Base-by-base conservation (phyloP, 129 eudicot species). In the Lonicera japonica region DNA sequence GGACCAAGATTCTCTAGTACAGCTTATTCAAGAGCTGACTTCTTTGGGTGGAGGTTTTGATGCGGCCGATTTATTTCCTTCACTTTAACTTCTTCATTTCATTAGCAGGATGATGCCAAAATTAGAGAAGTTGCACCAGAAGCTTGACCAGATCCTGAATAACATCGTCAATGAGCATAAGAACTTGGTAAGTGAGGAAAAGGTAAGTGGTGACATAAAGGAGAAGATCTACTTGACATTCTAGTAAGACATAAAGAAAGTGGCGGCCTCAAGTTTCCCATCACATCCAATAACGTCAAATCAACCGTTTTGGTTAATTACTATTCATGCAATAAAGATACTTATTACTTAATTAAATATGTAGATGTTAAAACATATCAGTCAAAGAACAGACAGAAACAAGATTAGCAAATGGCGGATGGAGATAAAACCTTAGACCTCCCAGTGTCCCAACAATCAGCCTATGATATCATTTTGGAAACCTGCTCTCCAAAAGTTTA, bases 1-100 rank as follows among this genome's bases (percentile, higher is more conserved):
- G 25, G 81, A 50, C 13, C 54, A 53, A 19, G 77, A 64, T 24
- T 15, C 40, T n/a, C 43, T 69, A 19, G 5, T 43, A 12, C 43
- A 77, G 53, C 24, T 80, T 5, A 66, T 71, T 14, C 50, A 65
- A 34, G 80, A 79, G 71, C 25, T 66, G 16, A 48, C 25, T 43
- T 60, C 59, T 39, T 40, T 66, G 56, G 58, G 39, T 0, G 61
- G 71, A 12, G 80, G 74, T 15, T 63, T 68, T 38, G 65, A 52
- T 58, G 14, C 65, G 11, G 56, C 53, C 0, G 73, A 70, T 56
- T 20, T 77, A 16, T 71, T 65, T 66, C 82, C 77, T 18, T 77
- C 73, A 16, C 4, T 54, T 13, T 61, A 66, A 17, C 46, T 70
- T 15, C 66, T 76, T 34, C 66, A 71, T 19, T 29, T 20, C 16